Percentiles rank a stretch among this genome's conserved stretches.
Conservation (phyloP, 129 eudicot genomes). For the Glebionis coronaria region DNA sequence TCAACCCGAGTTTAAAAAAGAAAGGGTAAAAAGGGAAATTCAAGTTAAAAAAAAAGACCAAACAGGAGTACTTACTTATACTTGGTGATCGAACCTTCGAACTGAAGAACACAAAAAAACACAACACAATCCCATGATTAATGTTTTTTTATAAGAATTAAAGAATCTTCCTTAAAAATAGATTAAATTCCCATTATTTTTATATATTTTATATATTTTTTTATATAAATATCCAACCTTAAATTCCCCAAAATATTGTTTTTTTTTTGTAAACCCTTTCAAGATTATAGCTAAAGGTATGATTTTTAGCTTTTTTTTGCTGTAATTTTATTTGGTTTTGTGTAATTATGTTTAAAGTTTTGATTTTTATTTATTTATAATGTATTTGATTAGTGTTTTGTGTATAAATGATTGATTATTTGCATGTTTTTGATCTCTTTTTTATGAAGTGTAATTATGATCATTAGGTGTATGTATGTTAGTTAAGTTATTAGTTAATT, state of each 20-base stretch:
- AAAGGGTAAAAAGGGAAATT: no score
- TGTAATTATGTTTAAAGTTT: neutral
- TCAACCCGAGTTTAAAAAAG: no score
- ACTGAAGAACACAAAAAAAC: neutral
- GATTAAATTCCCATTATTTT: no score
- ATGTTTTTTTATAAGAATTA: neutral
- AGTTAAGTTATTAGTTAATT: neutral
- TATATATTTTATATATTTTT: no score
- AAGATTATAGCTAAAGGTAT: slow-evolving; percentile 4
- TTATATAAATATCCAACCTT: neutral
- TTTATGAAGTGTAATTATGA: slow-evolving; percentile 28
- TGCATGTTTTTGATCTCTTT: slow-evolving; percentile 23
- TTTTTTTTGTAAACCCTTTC: neutral
- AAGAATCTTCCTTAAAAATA: neutral
- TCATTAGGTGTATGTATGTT: slow-evolving; percentile 1
- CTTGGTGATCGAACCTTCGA: slow-evolving; percentile 3
- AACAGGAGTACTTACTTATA: no score
- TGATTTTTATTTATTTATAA: slow-evolving; percentile 5
- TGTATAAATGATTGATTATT: neutral
- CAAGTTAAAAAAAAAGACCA: neutral
- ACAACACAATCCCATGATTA: neutral
- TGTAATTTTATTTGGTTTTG: neutral
- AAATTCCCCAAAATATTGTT: neutral
- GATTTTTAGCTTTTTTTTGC: neutral
- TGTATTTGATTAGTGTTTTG: slow-evolving; percentile 22